Percentiles rank a stretch among this genome's conserved stretches.
phyloP scores from a whole-genome alignment of 2,329 filamentous ascomycete species.

The Cercospora sp. region DNA sequence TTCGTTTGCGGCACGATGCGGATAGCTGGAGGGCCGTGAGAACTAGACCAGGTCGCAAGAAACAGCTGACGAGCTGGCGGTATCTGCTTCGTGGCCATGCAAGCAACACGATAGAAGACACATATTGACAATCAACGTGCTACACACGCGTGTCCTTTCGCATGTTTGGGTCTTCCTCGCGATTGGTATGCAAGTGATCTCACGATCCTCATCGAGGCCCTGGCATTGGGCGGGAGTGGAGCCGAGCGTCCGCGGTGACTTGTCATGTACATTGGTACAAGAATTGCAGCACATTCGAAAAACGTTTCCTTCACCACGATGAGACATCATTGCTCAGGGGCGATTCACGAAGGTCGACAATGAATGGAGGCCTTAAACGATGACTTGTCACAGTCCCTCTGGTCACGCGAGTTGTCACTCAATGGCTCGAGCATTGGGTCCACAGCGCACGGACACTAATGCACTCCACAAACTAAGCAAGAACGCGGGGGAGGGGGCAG shows the following conservation, averaged over 20 bases:
- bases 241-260: slow-evolving; percentile 2
- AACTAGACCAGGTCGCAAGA: not conserved
- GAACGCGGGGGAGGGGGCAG: not conserved
- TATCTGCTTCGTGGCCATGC: not conserved
- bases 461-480: not conserved
- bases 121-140: not conserved
- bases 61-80: not conserved
- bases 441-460: not conserved
- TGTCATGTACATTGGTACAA: not conserved
- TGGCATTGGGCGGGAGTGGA: slow-evolving; percentile 3
- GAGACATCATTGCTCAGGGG: not conserved
- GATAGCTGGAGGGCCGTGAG: not conserved
- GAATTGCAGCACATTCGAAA: not conserved
- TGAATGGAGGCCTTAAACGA: not conserved
- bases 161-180: not conserved
- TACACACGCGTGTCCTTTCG: not conserved
- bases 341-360: not conserved
- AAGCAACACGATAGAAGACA: not conserved
- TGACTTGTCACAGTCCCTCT: not conserved
- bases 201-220: not conserved
- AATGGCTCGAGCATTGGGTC: not conserved
- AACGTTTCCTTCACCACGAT: not conserved
- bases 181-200: not conserved
- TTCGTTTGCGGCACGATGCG: not conserved
- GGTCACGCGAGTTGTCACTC: not conserved